Evolutionary conservation across 805 yeast genomes (phyloP).

Genomic region (Saccharomycopsis selenospora): DNA sequence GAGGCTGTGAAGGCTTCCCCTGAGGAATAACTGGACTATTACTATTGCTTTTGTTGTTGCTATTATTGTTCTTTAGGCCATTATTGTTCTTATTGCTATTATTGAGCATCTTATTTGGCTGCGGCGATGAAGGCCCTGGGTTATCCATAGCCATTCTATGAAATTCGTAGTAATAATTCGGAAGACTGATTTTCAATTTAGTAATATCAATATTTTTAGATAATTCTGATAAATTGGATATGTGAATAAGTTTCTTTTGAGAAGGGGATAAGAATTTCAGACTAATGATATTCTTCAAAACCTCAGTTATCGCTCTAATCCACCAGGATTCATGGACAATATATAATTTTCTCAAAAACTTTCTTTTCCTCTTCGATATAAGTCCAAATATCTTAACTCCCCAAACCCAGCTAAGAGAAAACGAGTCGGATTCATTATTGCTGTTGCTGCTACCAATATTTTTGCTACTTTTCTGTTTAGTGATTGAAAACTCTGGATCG

Average conservation of each 20-base stretch:
- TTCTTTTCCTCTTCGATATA: constrained; percentile 49
- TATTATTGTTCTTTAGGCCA: constrained; percentile 40
- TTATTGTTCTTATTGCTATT: constrained; percentile 38
- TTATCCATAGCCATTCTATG: constrained; percentile 31
- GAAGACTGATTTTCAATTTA: constrained; percentile 63
- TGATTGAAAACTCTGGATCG: constrained; percentile 21
- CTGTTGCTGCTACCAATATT: not conserved
- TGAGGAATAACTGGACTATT: constrained; percentile 44
- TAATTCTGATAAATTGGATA: constrained; percentile 44
- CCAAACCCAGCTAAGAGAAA: constrained; percentile 49
- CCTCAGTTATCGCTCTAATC: constrained; percentile 67
- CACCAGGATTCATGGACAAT: constrained; percentile 92
- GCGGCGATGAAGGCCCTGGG: constrained; percentile 27
- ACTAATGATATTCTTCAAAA: constrained; percentile 55
- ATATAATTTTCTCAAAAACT: constrained; percentile 53
- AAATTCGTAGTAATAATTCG: constrained; percentile 63
- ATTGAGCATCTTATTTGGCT: constrained; percentile 41
- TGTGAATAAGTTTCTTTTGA: constrained; percentile 36
- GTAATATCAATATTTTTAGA: constrained; percentile 66
- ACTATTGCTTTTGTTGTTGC: constrained; percentile 48
- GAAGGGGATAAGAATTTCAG: constrained; percentile 34
- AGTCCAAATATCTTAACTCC: constrained; percentile 52
- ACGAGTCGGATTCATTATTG: constrained; percentile 27
- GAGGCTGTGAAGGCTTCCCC: constrained; percentile 34
- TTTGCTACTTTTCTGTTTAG: not conserved